phyloP scores from a whole-genome alignment of 2,329 filamentous ascomycete genomes.

The Claviceps arundinis region DNA sequence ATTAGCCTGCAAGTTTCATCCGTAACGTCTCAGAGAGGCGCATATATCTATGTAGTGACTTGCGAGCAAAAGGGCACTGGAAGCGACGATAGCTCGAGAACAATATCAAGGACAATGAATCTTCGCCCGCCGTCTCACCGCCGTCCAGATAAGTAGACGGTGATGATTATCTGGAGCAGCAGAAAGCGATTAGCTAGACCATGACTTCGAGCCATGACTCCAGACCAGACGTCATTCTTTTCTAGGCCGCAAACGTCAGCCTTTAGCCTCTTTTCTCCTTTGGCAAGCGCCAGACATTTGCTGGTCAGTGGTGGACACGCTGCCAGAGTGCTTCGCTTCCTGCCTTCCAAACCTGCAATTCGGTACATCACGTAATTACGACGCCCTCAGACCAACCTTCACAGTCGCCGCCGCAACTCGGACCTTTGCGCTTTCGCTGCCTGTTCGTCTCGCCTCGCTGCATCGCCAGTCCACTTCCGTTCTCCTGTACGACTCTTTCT shows the following conservation, averaged over 20 bases:
- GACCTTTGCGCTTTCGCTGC: background rate
- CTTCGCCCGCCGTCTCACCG: too few relatives aligned
- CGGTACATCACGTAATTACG: conserved; percentile 4
- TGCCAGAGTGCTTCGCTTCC: background rate
- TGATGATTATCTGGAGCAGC: too few relatives aligned
- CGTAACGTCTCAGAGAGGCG: too few relatives aligned
- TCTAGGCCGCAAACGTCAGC: background rate
- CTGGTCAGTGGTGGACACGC: too few relatives aligned
- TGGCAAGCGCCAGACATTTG: background rate
- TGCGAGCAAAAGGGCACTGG: too few relatives aligned
- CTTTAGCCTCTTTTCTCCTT: background rate
- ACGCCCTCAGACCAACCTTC: conserved; percentile 1
- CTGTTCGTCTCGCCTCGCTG: background rate
- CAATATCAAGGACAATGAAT: too few relatives aligned
- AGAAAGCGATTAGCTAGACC: too few relatives aligned
- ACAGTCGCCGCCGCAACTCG: background rate
- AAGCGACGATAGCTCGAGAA: too few relatives aligned
- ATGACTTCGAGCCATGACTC: too few relatives aligned
- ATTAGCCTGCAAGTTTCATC: too few relatives aligned
- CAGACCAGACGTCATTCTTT: background rate
- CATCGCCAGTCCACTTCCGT: background rate
- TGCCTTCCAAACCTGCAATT: background rate
- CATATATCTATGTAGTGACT: too few relatives aligned
- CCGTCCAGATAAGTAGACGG: too few relatives aligned
- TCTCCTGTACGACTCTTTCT: background rate